These are phyloP conservation scores for Fusarium guadeloupense DNA, from an alignment of 2,329 filamentous ascomycete species.

Conservation along the genomic window DNA sequence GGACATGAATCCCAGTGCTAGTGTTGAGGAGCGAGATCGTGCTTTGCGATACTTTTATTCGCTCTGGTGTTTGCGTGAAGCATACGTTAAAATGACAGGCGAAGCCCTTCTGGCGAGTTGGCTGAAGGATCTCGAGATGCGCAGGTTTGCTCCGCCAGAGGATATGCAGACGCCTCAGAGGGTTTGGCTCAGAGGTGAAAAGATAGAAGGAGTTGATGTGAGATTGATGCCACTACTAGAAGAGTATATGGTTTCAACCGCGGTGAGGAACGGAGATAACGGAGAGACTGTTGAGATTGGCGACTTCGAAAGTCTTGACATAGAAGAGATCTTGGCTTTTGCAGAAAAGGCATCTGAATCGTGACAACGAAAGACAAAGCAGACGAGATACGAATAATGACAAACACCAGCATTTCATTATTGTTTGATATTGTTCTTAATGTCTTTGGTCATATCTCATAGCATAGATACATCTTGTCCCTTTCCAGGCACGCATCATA, in stretches of 20 bases:
- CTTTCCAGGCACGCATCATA: background rate
- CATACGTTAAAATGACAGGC: slow-evolving; percentile 84
- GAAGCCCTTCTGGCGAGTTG: slow-evolving; percentile 79
- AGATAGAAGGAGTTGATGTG: slow-evolving; percentile 48
- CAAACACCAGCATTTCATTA: background rate
- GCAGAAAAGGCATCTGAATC: slow-evolving; percentile 48
- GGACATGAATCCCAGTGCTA: slow-evolving; percentile 43
- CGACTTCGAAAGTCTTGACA: slow-evolving; percentile 53
- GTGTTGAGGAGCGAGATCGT: slow-evolving; percentile 53
- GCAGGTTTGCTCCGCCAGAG: slow-evolving; percentile 66
- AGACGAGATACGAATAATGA: slow-evolving; percentile 6
- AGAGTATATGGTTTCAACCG: slow-evolving; percentile 65
- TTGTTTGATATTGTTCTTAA: background rate
- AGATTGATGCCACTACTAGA: slow-evolving; percentile 54
- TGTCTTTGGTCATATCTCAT: slow-evolving; percentile 22
- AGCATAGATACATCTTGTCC: slow-evolving; percentile 4
- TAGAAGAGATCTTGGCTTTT: slow-evolving; percentile 58
- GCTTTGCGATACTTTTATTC: slow-evolving; percentile 78
- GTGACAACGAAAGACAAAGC: background rate
- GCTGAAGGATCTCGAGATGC: slow-evolving; percentile 76
- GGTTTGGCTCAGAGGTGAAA: slow-evolving; percentile 45
- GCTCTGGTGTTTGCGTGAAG: slow-evolving; percentile 81
- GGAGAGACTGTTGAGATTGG: slow-evolving; percentile 53
- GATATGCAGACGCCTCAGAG: slow-evolving; percentile 40
- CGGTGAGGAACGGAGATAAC: slow-evolving; percentile 54